These are phyloP conservation scores for Fusarium tricinctum DNA, from an alignment of 2,329 filamentous ascomycete genomes.

Conservation along the genomic window DNA sequence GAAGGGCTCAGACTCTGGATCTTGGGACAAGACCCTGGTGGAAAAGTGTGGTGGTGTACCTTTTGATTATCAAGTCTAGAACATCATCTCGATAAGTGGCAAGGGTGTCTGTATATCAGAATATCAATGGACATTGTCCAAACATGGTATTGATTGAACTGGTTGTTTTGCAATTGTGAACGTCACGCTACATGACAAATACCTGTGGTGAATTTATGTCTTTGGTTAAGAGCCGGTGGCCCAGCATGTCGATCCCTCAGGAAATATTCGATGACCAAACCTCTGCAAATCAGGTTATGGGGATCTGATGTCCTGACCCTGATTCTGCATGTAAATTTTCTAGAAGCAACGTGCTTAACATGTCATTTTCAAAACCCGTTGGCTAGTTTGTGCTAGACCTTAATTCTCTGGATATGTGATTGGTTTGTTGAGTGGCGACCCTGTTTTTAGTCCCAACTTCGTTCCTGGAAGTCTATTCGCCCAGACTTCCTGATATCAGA, in stretches of 20 bases:
- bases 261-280: not conserved
- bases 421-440: constrained; percentile 17
- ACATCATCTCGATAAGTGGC: constrained; percentile 15
- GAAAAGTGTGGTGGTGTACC: constrained; percentile 1
- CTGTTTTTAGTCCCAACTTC: constrained; percentile 8
- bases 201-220: not conserved
- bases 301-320: constrained; percentile 16
- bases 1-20: constrained; percentile 1
- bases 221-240: not conserved
- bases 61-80: constrained; percentile 27
- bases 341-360: constrained; percentile 16
- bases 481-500: not conserved
- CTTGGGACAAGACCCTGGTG: constrained; percentile 17
- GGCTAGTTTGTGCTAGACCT: constrained; percentile 13
- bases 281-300: constrained; percentile 2
- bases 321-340: constrained; percentile 1
- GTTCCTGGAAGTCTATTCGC: not conserved
- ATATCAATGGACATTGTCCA: constrained; percentile 7
- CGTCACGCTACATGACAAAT: not conserved
- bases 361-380: constrained; percentile 6
- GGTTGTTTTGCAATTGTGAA: not conserved
- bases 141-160: not conserved
- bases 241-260: not conserved
- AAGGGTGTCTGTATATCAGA: constrained; percentile 30
- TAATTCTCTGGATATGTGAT: constrained; percentile 9